Evolutionary conservation across 73 alveolate species (phyloP), one percentile per base, ranked within the genome.

Genomic region (Symbiodinium natans): DNA sequence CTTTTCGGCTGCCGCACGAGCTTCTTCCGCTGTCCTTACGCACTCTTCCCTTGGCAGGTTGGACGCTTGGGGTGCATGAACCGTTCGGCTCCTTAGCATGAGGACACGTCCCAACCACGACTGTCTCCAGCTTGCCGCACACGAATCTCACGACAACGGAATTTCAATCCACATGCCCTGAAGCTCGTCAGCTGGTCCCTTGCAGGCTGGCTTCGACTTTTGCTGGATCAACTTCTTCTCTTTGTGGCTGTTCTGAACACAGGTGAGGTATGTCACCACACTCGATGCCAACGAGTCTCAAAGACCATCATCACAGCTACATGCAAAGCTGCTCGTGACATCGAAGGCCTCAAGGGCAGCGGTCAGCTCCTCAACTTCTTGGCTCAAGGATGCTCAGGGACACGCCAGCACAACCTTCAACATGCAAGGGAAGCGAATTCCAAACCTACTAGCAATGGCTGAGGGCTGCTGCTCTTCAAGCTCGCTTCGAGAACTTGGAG

Each of bases 161-260:
- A n/a, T 13, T 46, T 6, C 59, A 6, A 46, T 46, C 13, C 59
- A 46, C 13, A 9, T 46, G 59, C 59, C 59, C 59, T 46, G 59
- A 46, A 46, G 59, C 59, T 46, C 13, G 59, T 46, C 59, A n/a
- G n/a, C n/a, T n/a, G n/a, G n/a, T n/a, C 84, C 41, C 41, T 21
- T 63, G 29, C 77, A 63, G 77, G 2, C 59, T 4, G 34, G 94
- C 25, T 17, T 46, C 95, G 95, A 88, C 95, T 88, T 88, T 71
- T 88, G 85, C 86, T 59, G 40, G 74, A 88, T 88, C 39, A 88
- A 59, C 33, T 77, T 59, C 95, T 88, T 88, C 86, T 88, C 95
- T 46, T 88, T 59, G 86, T 88, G 68, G 86, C 73, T 40, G 38
- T 36, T 59, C 95, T 88, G 95, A 43, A 23, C 34, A n/a, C n/a